Base-by-base conservation (phyloP, 129 eudicot genomes). In the Erigeron canadensis region DNA sequence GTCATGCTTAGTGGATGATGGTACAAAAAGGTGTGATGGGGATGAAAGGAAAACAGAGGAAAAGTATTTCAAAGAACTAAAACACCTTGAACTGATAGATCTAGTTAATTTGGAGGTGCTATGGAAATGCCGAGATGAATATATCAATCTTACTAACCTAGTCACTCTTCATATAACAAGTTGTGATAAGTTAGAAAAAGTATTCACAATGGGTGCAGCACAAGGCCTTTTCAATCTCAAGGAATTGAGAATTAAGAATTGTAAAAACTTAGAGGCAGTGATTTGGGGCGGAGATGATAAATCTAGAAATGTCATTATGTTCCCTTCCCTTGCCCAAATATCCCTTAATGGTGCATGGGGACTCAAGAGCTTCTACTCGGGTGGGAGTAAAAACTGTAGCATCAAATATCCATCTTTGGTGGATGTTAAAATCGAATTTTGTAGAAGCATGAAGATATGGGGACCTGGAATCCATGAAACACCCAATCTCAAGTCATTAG, bases 1-100 rank as follows among this genome's bases (percentile, higher is more conserved):
- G 7, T 39, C 67, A 62, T 62, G 45, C 7, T 38, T 62, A 34
- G 67, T 62, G 12, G 67, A 62, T 5, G n/a, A n/a, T n/a, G n/a
- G n/a, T n/a, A n/a, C n/a, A n/a, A n/a, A n/a, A n/a, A 38, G 45
- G 5, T 2, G 5, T 0, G 4, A 28, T 28, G 1, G 45, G 46
- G 46, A 3, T 62, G 19, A 5, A 6, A 7, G 10, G 21, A 60
- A 59, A 59, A 19, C 12, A 55, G n/a, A 22, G 40, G 41, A 58
- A 23, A 58, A 18, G 40, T 8, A 13, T 10, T 62, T 62, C 10
- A 3, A 5, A 2, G 10, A 23, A 62, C 1, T 62, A 0, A 16
- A 61, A 62, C 19, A 34, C 67, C 22, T 62, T 12, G 2, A 3
- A 9, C 37, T 61, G 66, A 6, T 7, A 10, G 0, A 1, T 15